A percentile compares a stretch with the other conserved stretches of the same genome.
These are phyloP conservation scores for Colletotrichum ledebouriae DNA, from an alignment of 2,329 filamentous ascomycete genomes.

Conservation along the genomic window DNA sequence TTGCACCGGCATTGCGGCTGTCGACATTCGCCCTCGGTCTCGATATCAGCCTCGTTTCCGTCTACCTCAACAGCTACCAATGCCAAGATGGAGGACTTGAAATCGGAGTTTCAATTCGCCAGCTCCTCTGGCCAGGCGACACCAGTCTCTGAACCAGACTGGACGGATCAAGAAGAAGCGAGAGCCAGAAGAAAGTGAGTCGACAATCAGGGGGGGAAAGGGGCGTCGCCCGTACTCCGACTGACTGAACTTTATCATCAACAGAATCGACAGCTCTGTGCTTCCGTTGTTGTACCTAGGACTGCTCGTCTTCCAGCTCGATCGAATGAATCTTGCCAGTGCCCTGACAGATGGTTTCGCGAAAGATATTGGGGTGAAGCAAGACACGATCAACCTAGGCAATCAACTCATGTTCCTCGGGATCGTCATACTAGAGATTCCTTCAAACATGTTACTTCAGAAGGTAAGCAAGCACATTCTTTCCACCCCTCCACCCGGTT, in stretches of 20 bases:
- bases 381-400: conserved; percentile 64
- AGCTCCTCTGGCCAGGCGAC: conserved; percentile 7
- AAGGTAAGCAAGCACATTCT: conserved; percentile 39
- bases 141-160: conserved; percentile 27
- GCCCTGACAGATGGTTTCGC: conserved; percentile 64
- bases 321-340: conserved; percentile 66
- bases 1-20: accelerated
- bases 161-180: conserved; percentile 40
- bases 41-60: too few relatives aligned
- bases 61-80: neutral
- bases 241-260: neutral
- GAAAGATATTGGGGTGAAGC: conserved; percentile 56
- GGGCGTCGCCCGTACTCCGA: too few relatives aligned
- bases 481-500: neutral
- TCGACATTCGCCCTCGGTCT: neutral
- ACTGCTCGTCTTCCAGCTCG: conserved; percentile 64
- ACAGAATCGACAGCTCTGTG: conserved; percentile 61
- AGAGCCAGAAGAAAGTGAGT: conserved; percentile 43
- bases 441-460: conserved; percentile 61
- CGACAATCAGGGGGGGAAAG: neutral
- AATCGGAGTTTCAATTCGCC: conserved; percentile 10
- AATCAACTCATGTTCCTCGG: conserved; percentile 67
- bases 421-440: conserved; percentile 64
- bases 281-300: conserved; percentile 63
- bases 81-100: conserved; percentile 11